A percentile compares a stretch with the other conserved stretches of the same genome.
phyloP scores from a whole-genome alignment of 345 rosid species.

The Limnanthes douglasii region DNA sequence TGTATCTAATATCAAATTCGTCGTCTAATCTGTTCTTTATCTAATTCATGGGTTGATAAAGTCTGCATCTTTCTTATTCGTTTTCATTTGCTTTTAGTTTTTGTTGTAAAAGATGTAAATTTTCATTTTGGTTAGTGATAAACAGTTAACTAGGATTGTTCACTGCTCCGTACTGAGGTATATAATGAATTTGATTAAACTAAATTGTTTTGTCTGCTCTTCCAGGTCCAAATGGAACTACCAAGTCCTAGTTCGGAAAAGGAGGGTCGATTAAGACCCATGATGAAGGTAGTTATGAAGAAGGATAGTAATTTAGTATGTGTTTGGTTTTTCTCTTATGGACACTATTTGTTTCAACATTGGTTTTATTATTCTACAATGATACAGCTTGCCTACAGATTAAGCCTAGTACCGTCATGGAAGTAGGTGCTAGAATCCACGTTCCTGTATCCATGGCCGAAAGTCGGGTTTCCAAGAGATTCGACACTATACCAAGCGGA shows the following conservation, averaged over 20 bases:
- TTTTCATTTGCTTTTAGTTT: too few species aligned
- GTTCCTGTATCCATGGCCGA: slow-evolving; percentile 70
- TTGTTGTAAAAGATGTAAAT: too few species aligned
- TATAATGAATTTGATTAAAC: not conserved
- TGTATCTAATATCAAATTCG: not conserved
- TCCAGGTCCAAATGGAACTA: slow-evolving; percentile 46
- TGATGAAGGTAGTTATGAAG: slow-evolving; percentile 34
- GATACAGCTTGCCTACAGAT: slow-evolving; percentile 39
- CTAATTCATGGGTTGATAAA: not conserved
- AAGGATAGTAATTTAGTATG: not conserved
- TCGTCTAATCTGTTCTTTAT: not conserved
- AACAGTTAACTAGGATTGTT: too few species aligned
- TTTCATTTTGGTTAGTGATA: too few species aligned
- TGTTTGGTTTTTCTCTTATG: not conserved
- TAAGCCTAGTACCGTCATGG: slow-evolving; percentile 53
- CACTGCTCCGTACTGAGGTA: not conserved
- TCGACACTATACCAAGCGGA: slow-evolving; percentile 77
- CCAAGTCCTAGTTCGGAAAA: slow-evolving; percentile 8
- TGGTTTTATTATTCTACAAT: slow-evolving; percentile 19
- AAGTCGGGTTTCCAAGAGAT: slow-evolving; percentile 60
- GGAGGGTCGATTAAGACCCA: slow-evolving; percentile 16
- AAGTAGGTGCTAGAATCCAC: slow-evolving; percentile 44
- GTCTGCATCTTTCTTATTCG: slow-evolving; percentile 2
- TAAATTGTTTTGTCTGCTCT: not conserved
- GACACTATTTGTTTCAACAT: slow-evolving; percentile 4